These are phyloP conservation scores for Naematelia encephala DNA, from an alignment of 768 basidiomycete genomes.

Conservation along the genomic window DNA sequence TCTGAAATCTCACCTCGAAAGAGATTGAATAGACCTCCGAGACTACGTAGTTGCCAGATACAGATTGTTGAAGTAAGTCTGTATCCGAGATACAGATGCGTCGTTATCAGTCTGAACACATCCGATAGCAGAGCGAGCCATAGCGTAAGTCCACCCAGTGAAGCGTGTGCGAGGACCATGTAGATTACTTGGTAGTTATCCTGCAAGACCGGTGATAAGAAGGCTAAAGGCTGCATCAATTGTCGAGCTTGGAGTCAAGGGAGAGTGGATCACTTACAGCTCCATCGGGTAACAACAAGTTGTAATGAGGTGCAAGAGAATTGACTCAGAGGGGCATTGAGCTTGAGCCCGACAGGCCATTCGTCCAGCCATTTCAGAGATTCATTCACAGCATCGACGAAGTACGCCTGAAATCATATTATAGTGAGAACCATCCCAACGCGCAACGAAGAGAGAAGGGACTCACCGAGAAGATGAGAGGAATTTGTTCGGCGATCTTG, in stretches of 20 bases:
- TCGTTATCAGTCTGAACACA: slow-evolving; percentile 62
- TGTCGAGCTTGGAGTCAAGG: not conserved
- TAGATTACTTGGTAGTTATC: slow-evolving; percentile 22
- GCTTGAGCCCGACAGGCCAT: slow-evolving; percentile 94
- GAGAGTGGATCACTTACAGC: slow-evolving; percentile 56
- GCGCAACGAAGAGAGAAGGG: not conserved
- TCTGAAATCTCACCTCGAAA: slow-evolving; percentile 6
- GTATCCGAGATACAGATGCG: slow-evolving; percentile 71
- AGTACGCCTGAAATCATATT: slow-evolving; percentile 51
- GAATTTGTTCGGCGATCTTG: slow-evolving; percentile 54
- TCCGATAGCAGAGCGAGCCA: slow-evolving; percentile 67
- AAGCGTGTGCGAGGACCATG: slow-evolving; percentile 40
- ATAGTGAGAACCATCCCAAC: too few species aligned
- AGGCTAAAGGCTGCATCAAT: not conserved
- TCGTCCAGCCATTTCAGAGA: slow-evolving; percentile 79
- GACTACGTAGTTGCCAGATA: slow-evolving; percentile 55
- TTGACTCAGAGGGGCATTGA: slow-evolving; percentile 87
- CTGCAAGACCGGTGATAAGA: not conserved
- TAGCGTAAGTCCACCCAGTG: slow-evolving; percentile 57
- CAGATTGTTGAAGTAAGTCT: slow-evolving; percentile 63
- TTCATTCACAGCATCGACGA: slow-evolving; percentile 57
- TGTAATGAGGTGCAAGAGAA: slow-evolving; percentile 75
- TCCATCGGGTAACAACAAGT: slow-evolving; percentile 66
- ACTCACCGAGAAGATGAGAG: slow-evolving; percentile 54
- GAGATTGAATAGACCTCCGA: slow-evolving; percentile 59